These are phyloP conservation scores for Rhododendron henanense DNA, from an alignment of 148 eudicot genomes.

Conservation along the genomic window DNA sequence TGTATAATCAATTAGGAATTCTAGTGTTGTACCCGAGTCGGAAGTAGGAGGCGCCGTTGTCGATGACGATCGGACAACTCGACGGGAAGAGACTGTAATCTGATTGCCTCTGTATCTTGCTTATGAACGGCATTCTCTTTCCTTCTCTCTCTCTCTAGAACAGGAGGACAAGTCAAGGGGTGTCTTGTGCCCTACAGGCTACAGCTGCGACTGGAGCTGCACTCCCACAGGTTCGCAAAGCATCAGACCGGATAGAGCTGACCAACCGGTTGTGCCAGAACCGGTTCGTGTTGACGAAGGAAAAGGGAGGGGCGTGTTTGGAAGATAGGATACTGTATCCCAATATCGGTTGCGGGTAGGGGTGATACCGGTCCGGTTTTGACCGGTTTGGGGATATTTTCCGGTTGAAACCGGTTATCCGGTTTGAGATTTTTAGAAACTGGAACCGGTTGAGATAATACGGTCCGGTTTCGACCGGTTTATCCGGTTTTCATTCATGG, in stretches of 20 bases:
- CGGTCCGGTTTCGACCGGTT: too few relatives aligned
- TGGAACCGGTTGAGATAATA: too few relatives aligned
- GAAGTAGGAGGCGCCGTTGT: conserved; percentile 92
- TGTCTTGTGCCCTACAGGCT: conserved; percentile 2
- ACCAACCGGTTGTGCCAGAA: background rate
- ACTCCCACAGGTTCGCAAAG: background rate
- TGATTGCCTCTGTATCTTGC: conserved; percentile 62
- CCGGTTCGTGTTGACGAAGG: background rate
- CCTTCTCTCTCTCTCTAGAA: conserved; percentile 10
- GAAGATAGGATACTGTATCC: background rate
- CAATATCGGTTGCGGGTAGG: background rate
- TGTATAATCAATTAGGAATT: conserved; percentile 23
- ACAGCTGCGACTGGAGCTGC: conserved; percentile 5
- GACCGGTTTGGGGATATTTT: too few relatives aligned
- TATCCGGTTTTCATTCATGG: too few relatives aligned
- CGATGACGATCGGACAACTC: conserved; percentile 74
- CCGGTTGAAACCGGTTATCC: too few relatives aligned
- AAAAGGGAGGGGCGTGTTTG: background rate
- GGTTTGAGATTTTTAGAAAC: too few relatives aligned
- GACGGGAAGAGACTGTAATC: conserved; percentile 71
- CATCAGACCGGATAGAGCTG: background rate
- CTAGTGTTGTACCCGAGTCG: conserved; percentile 63
- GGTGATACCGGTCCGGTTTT: too few relatives aligned
- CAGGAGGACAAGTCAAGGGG: background rate
- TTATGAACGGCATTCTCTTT: conserved; percentile 71